Conservation (phyloP, 345 rosid species). For the Garcia nutans region DNA sequence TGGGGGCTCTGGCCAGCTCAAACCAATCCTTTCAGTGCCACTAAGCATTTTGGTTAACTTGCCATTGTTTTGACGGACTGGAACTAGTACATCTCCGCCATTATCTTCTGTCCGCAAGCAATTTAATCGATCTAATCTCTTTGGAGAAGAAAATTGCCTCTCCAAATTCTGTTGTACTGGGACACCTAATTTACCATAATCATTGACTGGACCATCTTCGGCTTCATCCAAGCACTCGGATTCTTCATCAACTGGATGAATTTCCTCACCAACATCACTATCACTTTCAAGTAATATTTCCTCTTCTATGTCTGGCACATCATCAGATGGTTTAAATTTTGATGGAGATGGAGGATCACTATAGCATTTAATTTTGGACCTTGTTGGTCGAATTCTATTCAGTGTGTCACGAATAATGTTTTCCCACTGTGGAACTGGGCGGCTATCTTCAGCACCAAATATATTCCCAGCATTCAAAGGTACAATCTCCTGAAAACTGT, state of each 20-base stretch:
- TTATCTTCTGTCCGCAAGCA: conserved; percentile 49
- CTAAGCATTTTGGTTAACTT: conserved; percentile 58
- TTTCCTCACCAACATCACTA: conserved; percentile 73
- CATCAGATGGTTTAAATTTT: conserved; percentile 64
- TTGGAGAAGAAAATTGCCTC: conserved; percentile 56
- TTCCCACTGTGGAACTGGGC: conserved; percentile 84
- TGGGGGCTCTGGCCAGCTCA: conserved; percentile 92
- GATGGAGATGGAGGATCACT: conserved; percentile 98
- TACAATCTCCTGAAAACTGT: conserved; percentile 89
- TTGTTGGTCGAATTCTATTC: conserved; percentile 51
- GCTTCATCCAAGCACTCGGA: conserved; percentile 23
- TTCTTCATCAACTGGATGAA: conserved; percentile 75
- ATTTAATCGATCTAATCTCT: conserved; percentile 61
- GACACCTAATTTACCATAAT: conserved; percentile 30
- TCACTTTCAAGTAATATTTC: conserved; percentile 70
- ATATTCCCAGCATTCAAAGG: conserved; percentile 93
- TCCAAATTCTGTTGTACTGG: conserved; percentile 43
- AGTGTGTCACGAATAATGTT: conserved; percentile 73
- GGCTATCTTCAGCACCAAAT: conserved; percentile 87
- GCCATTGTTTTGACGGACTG: conserved; percentile 21
- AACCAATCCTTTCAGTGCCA: conserved; percentile 69
- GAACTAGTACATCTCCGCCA: conserved; percentile 18
- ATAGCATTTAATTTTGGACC: conserved; percentile 54
- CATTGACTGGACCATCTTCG: conserved; percentile 16
- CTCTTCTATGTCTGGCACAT: conserved; percentile 61